Percentiles rank a stretch among this genome's conserved stretches.
Evolutionary conservation across 169 alveolate genomes (phyloP).

Genomic region (Pseudocohnilembus persalinus): DNA sequence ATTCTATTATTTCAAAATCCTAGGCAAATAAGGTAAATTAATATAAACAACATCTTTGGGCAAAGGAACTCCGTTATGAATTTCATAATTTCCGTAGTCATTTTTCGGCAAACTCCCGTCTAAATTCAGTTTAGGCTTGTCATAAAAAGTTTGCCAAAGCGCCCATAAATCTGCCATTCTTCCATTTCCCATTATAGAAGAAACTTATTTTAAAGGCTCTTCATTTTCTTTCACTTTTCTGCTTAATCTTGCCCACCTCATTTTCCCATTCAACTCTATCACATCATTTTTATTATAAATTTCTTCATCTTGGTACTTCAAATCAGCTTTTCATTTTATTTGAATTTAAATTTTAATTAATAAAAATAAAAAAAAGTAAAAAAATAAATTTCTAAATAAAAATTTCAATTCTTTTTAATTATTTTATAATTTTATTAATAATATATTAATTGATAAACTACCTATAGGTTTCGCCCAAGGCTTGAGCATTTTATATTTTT

Average conservation of each 20-base stretch:
- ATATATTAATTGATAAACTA: too few relatives aligned
- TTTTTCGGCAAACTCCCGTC: constrained; percentile 24
- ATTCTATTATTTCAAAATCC: constrained; percentile 2
- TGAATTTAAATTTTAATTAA: too few relatives aligned
- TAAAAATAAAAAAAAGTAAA: neutral
- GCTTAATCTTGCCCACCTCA: neutral
- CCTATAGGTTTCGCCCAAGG: neutral
- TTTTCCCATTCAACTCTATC: constrained; percentile 1
- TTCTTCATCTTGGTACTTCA: constrained; percentile 18
- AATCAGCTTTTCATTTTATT: neutral
- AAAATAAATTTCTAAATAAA: neutral
- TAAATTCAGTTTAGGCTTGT: neutral
- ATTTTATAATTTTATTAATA: too few relatives aligned
- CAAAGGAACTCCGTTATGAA: neutral
- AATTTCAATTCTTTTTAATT: constrained; percentile 11
- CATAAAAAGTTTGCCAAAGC: constrained; percentile 4
- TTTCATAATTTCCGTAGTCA: constrained; percentile 22
- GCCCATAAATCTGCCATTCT: constrained; percentile 27
- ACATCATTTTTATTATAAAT: constrained; percentile 3
- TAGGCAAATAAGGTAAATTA: neutral
- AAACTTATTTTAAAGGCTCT: constrained; percentile 1
- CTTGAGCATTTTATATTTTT: neutral
- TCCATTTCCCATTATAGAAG: constrained; percentile 3
- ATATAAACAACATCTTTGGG: constrained; percentile 14
- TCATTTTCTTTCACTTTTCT: constrained; percentile 8